These are phyloP conservation scores for Bertia moriformis DNA, from an alignment of 2,329 filamentous ascomycete species.

Conservation along the genomic window DNA sequence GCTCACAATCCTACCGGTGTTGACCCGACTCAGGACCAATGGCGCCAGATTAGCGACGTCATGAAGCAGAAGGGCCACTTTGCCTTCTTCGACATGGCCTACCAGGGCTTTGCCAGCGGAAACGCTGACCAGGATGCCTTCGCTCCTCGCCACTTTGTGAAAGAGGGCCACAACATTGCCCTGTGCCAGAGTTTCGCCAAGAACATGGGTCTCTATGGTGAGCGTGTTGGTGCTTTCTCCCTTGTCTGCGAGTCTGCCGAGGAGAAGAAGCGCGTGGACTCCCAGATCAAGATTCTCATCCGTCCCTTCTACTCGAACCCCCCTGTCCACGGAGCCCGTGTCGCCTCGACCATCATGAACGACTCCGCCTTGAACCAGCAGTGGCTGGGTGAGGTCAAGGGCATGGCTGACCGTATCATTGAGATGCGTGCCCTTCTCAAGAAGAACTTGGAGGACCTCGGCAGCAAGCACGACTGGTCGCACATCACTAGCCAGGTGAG, in stretches of 20 bases:
- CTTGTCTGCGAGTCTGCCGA: constrained; percentile 54
- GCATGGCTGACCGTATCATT: constrained; percentile 68
- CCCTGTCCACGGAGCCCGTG: constrained; percentile 58
- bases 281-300: constrained; percentile 64
- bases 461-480: constrained; percentile 65
- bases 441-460: constrained; percentile 57
- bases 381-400: constrained; percentile 65
- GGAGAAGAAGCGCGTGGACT: constrained; percentile 63
- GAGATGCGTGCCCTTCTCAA: constrained; percentile 60
- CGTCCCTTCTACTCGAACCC: constrained; percentile 67
- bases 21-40: constrained; percentile 58
- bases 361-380: constrained; percentile 55
- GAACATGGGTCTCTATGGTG: constrained; percentile 70
- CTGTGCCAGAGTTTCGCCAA: constrained; percentile 61
- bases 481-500: constrained; percentile 55
- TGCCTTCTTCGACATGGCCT: constrained; percentile 69
- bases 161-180: constrained; percentile 52
- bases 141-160: constrained; percentile 55
- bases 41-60: constrained; percentile 54
- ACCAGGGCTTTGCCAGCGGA: constrained; percentile 62
- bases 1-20: constrained; percentile 66
- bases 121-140: constrained; percentile 60
- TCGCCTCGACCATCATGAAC: constrained; percentile 59
- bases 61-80: constrained; percentile 58
- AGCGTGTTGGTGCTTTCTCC: constrained; percentile 65